Conservation (phyloP, 2,329 filamentous ascomycete species). For the Paraphoma chrysanthemicola region DNA sequence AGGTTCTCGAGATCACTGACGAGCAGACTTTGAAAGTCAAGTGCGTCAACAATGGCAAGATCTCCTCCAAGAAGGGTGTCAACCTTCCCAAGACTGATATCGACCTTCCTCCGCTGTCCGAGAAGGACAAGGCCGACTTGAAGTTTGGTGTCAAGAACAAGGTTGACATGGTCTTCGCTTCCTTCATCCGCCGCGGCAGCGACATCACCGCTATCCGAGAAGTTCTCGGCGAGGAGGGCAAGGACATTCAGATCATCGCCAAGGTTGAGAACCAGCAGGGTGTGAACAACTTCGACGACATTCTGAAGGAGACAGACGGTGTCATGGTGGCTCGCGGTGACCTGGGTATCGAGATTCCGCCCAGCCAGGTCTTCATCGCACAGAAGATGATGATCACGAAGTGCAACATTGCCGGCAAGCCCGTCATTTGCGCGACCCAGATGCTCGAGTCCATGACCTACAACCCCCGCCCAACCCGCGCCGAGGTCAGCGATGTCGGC, state of each 20-base stretch:
- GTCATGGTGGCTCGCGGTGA: slow-evolving; percentile 99
- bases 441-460: slow-evolving; percentile 99
- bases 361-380: slow-evolving; percentile 96
- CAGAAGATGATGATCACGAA: slow-evolving; percentile 99
- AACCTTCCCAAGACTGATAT: slow-evolving; percentile 99
- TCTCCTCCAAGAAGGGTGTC: slow-evolving; percentile 98
- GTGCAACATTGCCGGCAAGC: slow-evolving; percentile 99
- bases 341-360: slow-evolving; percentile 97
- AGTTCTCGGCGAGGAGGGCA: slow-evolving; percentile 88
- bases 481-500: slow-evolving; percentile 97
- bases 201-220: slow-evolving; percentile 93
- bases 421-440: slow-evolving; percentile 97
- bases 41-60: slow-evolving; percentile 97
- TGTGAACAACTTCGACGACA: slow-evolving; percentile 99
- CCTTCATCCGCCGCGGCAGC: slow-evolving; percentile 92
- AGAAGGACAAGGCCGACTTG: slow-evolving; percentile 97
- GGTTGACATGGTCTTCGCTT: slow-evolving; percentile 99
- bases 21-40: slow-evolving; percentile 86
- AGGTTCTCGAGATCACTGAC: slow-evolving; percentile 86
- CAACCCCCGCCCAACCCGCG: slow-evolving; percentile 97
- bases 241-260: slow-evolving; percentile 98
- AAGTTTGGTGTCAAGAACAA: slow-evolving; percentile 97
- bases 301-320: slow-evolving; percentile 93
- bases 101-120: slow-evolving; percentile 93
- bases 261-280: slow-evolving; percentile 99